A percentile compares a stretch with the other conserved stretches of the same genome.
Conservation (phyloP, 148 eudicot species). For the Dianthus caryophyllus region DNA sequence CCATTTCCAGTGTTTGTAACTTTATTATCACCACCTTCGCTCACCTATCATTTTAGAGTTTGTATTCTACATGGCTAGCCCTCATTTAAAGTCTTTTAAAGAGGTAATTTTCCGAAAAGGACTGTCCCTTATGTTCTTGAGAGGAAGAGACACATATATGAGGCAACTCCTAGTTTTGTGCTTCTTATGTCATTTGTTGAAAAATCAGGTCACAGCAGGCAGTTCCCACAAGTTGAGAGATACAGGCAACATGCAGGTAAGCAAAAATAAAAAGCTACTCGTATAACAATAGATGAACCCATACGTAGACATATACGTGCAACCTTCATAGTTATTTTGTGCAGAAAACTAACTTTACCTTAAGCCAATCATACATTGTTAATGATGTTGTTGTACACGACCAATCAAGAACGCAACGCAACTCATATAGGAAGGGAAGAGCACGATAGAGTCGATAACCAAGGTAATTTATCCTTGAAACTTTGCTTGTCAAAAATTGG, state of each 20-base stretch:
- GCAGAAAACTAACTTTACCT: conserved; percentile 47
- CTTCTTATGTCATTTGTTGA: neutral
- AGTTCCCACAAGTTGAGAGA: neutral
- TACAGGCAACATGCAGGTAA: neutral
- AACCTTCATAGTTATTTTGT: neutral
- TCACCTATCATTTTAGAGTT: too few relatives aligned
- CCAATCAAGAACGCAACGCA: conserved; percentile 99
- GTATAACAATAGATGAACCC: neutral
- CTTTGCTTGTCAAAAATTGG: conserved; percentile 86
- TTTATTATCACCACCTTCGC: too few relatives aligned
- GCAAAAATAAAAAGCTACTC: neutral
- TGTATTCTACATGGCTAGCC: too few relatives aligned
- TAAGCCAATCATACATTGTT: conserved; percentile 99
- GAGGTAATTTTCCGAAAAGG: too few relatives aligned
- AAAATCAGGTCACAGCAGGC: neutral
- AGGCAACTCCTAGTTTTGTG: too few relatives aligned
- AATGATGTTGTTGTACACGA: conserved; percentile 95
- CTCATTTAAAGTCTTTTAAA: too few relatives aligned
- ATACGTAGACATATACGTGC: neutral
- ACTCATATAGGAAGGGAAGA: conserved; percentile 91
- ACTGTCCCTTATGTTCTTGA: too few relatives aligned
- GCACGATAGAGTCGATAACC: conserved; percentile 95
- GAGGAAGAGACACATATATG: too few relatives aligned
- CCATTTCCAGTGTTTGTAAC: too few relatives aligned
- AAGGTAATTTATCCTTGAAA: conserved; percentile 72